Evolutionary conservation across 2,329 filamentous ascomycete genomes (phyloP).

Genomic region (Hypoxylon sp.): DNA sequence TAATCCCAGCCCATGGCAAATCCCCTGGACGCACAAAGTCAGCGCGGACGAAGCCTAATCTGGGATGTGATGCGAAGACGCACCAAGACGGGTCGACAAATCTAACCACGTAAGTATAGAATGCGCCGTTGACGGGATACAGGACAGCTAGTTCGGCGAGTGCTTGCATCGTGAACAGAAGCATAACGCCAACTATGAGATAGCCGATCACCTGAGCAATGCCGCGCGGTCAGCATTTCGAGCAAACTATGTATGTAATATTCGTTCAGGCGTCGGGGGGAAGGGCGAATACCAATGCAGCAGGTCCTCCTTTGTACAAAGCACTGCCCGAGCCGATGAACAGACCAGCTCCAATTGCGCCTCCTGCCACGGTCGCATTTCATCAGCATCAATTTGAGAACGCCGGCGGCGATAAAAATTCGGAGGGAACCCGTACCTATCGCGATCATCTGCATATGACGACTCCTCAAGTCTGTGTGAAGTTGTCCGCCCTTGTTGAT

Average conservation of each 20-base stretch:
- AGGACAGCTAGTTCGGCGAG: constrained; percentile 70
- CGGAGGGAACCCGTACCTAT: constrained; percentile 52
- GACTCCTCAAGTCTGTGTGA: constrained; percentile 53
- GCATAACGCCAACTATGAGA: constrained; percentile 67
- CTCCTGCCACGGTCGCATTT: constrained; percentile 48
- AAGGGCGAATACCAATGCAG: constrained; percentile 52
- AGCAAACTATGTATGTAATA: not conserved
- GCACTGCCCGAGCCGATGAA: constrained; percentile 76
- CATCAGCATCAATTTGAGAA: constrained; percentile 12
- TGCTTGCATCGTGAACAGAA: constrained; percentile 70
- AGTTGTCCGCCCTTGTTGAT: constrained; percentile 53
- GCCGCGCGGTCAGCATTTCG: constrained; percentile 16
- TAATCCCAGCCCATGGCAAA: constrained; percentile 69
- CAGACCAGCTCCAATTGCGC: constrained; percentile 67
- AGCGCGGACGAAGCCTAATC: not conserved
- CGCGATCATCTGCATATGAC: constrained; percentile 63
- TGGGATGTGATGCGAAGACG: constrained; percentile 17
- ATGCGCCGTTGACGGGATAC: constrained; percentile 72
- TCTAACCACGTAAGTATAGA: constrained; percentile 71
- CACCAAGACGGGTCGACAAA: constrained; percentile 71
- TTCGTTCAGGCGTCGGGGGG: not conserved
- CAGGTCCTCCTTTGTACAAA: constrained; percentile 71
- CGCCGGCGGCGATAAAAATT: no score
- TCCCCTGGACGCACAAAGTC: constrained; percentile 52
- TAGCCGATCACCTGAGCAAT: constrained; percentile 61